A percentile compares a stretch with the other conserved stretches of the same genome.
These are phyloP conservation scores for Luvunga scandens DNA, from an alignment of 345 rosid species.

Conservation along the genomic window DNA sequence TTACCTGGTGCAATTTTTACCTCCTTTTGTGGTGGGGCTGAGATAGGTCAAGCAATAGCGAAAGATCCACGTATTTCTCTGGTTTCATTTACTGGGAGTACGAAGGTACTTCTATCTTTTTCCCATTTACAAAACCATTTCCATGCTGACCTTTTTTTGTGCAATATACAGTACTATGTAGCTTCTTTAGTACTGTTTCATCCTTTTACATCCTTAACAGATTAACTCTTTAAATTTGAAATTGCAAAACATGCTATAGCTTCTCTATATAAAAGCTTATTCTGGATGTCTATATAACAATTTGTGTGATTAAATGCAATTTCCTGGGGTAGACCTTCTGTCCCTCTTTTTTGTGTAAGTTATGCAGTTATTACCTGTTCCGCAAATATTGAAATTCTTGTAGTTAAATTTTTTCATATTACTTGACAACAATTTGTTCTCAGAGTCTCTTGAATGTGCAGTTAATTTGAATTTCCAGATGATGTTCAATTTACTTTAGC, in stretches of 20 bases:
- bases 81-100: slow-evolving; percentile 93
- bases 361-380: not conserved
- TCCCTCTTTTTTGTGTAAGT: not conserved
- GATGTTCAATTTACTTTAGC: not conserved
- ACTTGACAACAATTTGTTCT: not conserved
- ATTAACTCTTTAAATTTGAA: not conserved
- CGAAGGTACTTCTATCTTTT: slow-evolving; percentile 51
- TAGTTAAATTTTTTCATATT: not conserved
- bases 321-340: not conserved
- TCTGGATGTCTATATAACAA: not conserved
- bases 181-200: not conserved
- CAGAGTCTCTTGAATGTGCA: not conserved
- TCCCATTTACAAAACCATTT: not conserved
- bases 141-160: not conserved
- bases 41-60: slow-evolving; percentile 88
- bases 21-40: slow-evolving; percentile 91
- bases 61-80: slow-evolving; percentile 78
- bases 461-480: not conserved
- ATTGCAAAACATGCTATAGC: not conserved
- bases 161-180: not conserved
- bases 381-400: not conserved
- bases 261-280: not conserved
- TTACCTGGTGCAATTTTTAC: slow-evolving; percentile 94
- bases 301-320: not conserved
- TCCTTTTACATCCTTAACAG: not conserved